Evolutionary conservation across 371 early-diverging fungal genomes (phyloP).

Genomic region (Ecytonucleospora hepatopenaei): DNA sequence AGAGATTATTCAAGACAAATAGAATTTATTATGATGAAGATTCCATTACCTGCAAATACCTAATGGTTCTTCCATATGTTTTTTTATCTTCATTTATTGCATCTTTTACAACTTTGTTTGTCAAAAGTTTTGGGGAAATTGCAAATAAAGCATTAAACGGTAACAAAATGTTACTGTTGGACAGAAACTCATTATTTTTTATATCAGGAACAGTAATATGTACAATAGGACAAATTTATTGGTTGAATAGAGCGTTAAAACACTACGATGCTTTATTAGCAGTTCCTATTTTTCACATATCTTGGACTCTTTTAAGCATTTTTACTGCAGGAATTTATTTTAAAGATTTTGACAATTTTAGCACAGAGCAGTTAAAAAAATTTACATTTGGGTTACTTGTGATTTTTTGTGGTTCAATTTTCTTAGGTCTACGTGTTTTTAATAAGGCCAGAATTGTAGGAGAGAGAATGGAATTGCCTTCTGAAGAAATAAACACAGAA

Average conservation of each 20-base stretch:
- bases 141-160: constrained; percentile 61
- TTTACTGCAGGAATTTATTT: constrained; percentile 71
- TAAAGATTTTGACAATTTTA: constrained; percentile 65
- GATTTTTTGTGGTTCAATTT: constrained; percentile 66
- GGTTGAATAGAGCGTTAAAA: constrained; percentile 67
- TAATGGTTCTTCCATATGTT: constrained; percentile 55
- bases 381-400: constrained; percentile 63
- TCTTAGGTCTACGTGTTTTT: constrained; percentile 58
- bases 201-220: constrained; percentile 63
- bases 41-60: constrained; percentile 47
- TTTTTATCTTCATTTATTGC: constrained; percentile 63
- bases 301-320: constrained; percentile 65
- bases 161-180: constrained; percentile 64
- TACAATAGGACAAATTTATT: constrained; percentile 67
- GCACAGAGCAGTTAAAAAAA: constrained; percentile 60
- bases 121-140: constrained; percentile 68
- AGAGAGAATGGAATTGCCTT: constrained; percentile 2
- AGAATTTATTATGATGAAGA: constrained; percentile 48
- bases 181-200: constrained; percentile 63
- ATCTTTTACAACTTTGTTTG: constrained; percentile 67
- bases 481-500: constrained; percentile 4
- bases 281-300: constrained; percentile 69
- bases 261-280: constrained; percentile 71
- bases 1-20: constrained; percentile 16
- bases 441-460: constrained; percentile 21